phyloP scores from a whole-genome alignment of 805 yeast species.

The Alloascoidea hylecoeti region DNA sequence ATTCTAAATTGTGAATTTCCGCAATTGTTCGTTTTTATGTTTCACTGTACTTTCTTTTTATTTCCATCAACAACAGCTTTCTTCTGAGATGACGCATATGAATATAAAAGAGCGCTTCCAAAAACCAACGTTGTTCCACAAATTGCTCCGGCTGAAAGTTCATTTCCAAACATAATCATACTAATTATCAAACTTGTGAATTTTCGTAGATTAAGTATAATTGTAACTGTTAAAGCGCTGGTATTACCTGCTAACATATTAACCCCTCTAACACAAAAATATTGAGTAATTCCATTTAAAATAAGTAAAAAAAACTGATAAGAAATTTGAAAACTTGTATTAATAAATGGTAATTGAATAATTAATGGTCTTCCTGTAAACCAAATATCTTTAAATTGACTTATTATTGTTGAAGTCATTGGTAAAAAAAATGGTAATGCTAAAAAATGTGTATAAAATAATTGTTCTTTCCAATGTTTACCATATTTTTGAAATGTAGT shows the following conservation, averaged over 20 bases:
- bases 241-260: constrained; percentile 42
- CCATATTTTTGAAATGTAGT: constrained; percentile 33
- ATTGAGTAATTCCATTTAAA: constrained; percentile 37
- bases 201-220: constrained; percentile 47
- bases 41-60: too few relatives aligned
- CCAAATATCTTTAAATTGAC: constrained; percentile 15
- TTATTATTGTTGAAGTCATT: constrained; percentile 17
- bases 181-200: constrained; percentile 46
- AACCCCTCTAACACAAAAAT: constrained; percentile 55
- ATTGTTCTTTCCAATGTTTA: constrained; percentile 46
- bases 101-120: constrained; percentile 37
- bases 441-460: constrained; percentile 46
- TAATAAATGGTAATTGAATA: constrained; percentile 7
- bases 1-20: too few relatives aligned
- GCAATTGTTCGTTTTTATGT: too few relatives aligned
- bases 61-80: neutral
- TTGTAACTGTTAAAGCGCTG: constrained; percentile 48
- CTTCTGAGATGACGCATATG: constrained; percentile 7
- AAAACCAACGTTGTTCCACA: constrained; percentile 40
- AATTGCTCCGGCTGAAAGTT: constrained; percentile 21
- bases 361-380: constrained; percentile 7
- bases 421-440: constrained; percentile 38
- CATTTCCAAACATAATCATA: constrained; percentile 33
- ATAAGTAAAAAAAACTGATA: constrained; percentile 17
- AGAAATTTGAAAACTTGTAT: constrained; percentile 12